Evolutionary conservation across 148 eudicot species (phyloP), one percentile per base, ranked within the genome.

Genomic region (Fallopia convolvulus): DNA sequence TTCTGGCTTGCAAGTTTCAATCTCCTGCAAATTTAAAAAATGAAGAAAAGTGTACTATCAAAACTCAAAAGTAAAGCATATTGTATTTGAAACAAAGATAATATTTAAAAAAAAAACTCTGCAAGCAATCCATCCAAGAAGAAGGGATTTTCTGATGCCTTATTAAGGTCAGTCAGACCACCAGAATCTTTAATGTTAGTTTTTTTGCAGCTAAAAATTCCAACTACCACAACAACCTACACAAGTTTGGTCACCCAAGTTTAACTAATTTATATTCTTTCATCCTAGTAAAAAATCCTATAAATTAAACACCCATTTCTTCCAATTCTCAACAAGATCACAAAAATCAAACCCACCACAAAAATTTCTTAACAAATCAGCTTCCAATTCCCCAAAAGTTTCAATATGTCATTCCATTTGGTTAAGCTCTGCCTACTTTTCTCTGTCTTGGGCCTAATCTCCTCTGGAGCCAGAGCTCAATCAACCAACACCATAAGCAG

Each of bases 121-220:
- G 47, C 47, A 44, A 44, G 47, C 47, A 44, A 44, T 44, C 47
- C 47, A 44, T 44, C 47, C 47, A 44, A 44, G 3, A 14, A 52
- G 58, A 14, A 52, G 21, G 58, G 21, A 60, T 20, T 2, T 23
- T 21, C 66, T 60, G 33, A 60, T 21, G 66, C 33, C 14, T 60
- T 60, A 8, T 26, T 63, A 63, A 61, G 68, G 14, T 61, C 15
- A 55, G 14, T 61, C 36, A 55, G 56, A 55, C 61, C 61, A 55
- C 26, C 23, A 55, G 26, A 20, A 58, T 58, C n/a, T 61, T 26
- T 10, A 26, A 9, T 20, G 70, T 21, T 17, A 2, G 70, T 60
- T 11, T 61, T 61, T 66, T 66, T 36, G 42, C 72, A 68, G 72
- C 72, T 68, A 4, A 68, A 65, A 68, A 68, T 14, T 68, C 72